These are phyloP conservation scores for Trametes sanguinea DNA, from an alignment of 768 basidiomycete species.

Conservation along the genomic window DNA sequence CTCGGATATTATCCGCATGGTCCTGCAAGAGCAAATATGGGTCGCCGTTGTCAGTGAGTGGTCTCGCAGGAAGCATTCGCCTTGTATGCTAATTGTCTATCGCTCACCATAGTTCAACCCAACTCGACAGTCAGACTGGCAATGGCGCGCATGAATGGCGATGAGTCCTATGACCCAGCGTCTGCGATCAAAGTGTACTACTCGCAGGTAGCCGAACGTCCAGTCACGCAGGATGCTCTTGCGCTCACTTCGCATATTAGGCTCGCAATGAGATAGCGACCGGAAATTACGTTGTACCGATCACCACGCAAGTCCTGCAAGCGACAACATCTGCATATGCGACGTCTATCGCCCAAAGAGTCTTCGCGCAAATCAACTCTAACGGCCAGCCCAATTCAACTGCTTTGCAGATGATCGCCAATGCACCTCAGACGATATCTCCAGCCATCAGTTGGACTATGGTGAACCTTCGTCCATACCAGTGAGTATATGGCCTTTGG, in stretches of 20 bases:
- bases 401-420: constrained; percentile 39
- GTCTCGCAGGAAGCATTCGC: no score
- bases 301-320: constrained; percentile 32
- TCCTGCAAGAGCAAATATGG: constrained; percentile 44
- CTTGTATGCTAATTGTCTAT: not conserved
- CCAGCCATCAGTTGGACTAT: constrained; percentile 37
- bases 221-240: not conserved
- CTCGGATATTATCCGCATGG: constrained; percentile 34
- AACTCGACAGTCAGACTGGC: constrained; percentile 38
- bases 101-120: constrained; percentile 31
- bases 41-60: constrained; percentile 42
- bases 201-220: constrained; percentile 34
- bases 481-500: constrained; percentile 14
- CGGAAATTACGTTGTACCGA: constrained; percentile 42
- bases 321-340: constrained; percentile 27
- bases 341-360: constrained; percentile 27
- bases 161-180: constrained; percentile 38
- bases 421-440: constrained; percentile 42
- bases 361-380: constrained; percentile 30
- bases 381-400: constrained; percentile 38
- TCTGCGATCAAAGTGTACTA: constrained; percentile 43
- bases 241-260: constrained; percentile 3
- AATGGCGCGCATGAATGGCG: constrained; percentile 39
- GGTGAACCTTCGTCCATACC: constrained; percentile 44
- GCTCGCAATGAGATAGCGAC: constrained; percentile 44